phyloP scores from a whole-genome alignment of 148 eudicot species.

The Agrostemma githago region DNA sequence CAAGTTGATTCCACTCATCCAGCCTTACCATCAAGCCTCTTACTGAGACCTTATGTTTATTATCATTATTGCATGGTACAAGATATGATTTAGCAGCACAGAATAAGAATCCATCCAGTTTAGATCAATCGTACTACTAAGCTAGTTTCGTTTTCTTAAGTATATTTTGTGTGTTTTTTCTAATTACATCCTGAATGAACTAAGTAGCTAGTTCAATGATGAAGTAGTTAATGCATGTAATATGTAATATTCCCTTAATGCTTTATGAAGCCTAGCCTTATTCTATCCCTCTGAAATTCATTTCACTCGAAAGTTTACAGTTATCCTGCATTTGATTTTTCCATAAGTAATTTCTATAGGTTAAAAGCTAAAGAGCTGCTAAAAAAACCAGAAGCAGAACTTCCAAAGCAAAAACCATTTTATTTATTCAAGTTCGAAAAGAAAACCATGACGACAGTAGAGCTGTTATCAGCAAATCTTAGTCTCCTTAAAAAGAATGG shows the following conservation, averaged over 20 bases:
- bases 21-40: conserved; percentile 41
- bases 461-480: not conserved
- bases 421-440: not conserved
- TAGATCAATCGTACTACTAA: conserved; percentile 18
- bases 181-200: not conserved
- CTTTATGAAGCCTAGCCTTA: conserved; percentile 17
- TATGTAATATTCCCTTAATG: conserved; percentile 20
- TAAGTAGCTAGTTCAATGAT: conserved; percentile 15
- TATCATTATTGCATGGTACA: conserved; percentile 9
- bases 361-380: too few species aligned
- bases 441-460: not conserved
- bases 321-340: not conserved
- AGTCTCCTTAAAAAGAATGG: not conserved
- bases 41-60: conserved; percentile 2
- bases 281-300: not conserved
- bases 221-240: conserved; percentile 26
- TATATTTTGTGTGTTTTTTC: conserved; percentile 23
- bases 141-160: conserved; percentile 12
- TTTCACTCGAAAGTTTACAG: not conserved
- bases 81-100: conserved; percentile 15
- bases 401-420: too few species aligned
- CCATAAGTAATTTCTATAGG: not conserved
- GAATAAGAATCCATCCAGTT: conserved; percentile 18
- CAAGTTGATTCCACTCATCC: conserved; percentile 44
- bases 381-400: too few species aligned